These are phyloP conservation scores for sorghum (Sorghum bicolor) DNA, from an alignment of 176 grass and related monocot genomes.

Conservation along the genomic window Sorghum_bicolor_NCBIv3 NC_012871.2:73019001-73019500, in stretches of 20 bases:
- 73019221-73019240: neutral
- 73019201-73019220: neutral
- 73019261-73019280: neutral
- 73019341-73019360: constrained; percentile 40
- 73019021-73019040: constrained; percentile 20
- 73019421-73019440: constrained; percentile 5
- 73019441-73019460: neutral
- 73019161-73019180: neutral
- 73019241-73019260: neutral
- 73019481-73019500: constrained; percentile 1
- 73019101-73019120: neutral
- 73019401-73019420: constrained; percentile 5
- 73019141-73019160: neutral
- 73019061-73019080: neutral
- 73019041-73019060: neutral
- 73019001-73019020: neutral
- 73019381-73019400: constrained; percentile 62
- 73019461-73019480: neutral
- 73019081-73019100: constrained; percentile 2
- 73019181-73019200: neutral
- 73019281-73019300: constrained; percentile 57
- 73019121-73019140: neutral
- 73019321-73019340: constrained; percentile 53
- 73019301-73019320: constrained; percentile 66
- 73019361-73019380: constrained; percentile 84